Evolutionary conservation across 176 grass and related monocot genomes (phyloP), one percentile per base, ranked within the genome.

Genomic region (Phoenix roebelenii): DNA sequence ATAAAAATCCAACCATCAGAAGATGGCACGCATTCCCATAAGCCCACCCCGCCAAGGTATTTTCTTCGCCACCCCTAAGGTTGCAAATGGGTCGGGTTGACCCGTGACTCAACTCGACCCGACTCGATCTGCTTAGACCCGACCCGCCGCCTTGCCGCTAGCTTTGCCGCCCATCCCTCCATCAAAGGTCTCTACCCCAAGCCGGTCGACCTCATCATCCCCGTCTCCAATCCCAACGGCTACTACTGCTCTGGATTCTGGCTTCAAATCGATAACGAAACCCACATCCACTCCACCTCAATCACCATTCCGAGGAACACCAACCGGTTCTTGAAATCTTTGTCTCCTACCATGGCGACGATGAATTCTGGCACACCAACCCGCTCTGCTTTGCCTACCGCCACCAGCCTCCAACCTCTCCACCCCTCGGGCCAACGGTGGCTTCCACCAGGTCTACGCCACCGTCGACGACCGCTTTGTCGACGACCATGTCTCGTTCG

Each of bases 311-410:
- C 63, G 2, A 51, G 1, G 18, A 66, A 66, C 48, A 25, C 63
- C 23, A 53, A 66, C 63, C 50, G 63, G 63, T 66, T 15, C 22
- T 66, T 5, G 63, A 66, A 22, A 52, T 66, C 63, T 66, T 66
- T 3, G 63, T 66, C 14, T 66, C 63, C 9, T 66, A 66, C 50
- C 63, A 66, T 9, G 63, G 23, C 22, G 50, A 66, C 49, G 63
- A 66, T 22, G 63, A 66, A 15, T 23, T 15, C 15, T 53, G 63
- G 63, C 53, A 66, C 63, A 53, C n/a, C 15, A 66, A 66, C 50
- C 50, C 49, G 3, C 23, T 66, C 5, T 9, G 63, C 5, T 66
- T 49, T 19, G 23, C 23, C 4, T 54, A 53, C 23, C 22, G 24
- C 22, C 49, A 52, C 14, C 22, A n/a, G 3, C 26, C 26, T 28